A percentile compares a stretch with the other conserved stretches of the same genome.
Evolutionary conservation across 306 rosid species (phyloP).

Genomic region (Sindora glabra): DNA sequence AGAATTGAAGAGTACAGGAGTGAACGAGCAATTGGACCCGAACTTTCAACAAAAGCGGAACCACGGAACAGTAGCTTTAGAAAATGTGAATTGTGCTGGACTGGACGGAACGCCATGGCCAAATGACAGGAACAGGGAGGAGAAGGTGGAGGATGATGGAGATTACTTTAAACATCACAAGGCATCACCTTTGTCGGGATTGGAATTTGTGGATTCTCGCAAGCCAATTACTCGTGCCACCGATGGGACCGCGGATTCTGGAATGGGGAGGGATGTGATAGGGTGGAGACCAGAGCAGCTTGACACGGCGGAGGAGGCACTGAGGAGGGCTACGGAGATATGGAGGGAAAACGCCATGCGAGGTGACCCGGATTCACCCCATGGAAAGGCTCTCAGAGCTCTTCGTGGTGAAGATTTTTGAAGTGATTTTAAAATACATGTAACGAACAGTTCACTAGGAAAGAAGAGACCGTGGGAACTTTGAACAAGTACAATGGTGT

Average conservation of each 20-base stretch:
- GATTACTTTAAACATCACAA: slow-evolving; percentile 52
- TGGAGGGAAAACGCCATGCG: slow-evolving; percentile 52
- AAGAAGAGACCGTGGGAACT: too few relatives aligned
- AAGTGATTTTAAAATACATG: too few relatives aligned
- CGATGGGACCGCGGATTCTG: slow-evolving; percentile 31
- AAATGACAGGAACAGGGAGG: neutral
- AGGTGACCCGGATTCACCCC: slow-evolving; percentile 72
- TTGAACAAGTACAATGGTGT: too few relatives aligned
- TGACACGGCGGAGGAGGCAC: slow-evolving; percentile 69
- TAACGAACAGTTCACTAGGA: too few relatives aligned
- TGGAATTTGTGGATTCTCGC: slow-evolving; percentile 53
- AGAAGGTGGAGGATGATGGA: slow-evolving; percentile 21
- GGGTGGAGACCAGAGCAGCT: slow-evolving; percentile 82
- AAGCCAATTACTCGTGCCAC: slow-evolving; percentile 46
- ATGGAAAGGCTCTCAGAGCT: slow-evolving; percentile 52
- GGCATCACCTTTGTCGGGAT: slow-evolving; percentile 73
- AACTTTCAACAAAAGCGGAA: slow-evolving; percentile 41
- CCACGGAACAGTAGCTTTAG: neutral
- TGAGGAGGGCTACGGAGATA: slow-evolving; percentile 55
- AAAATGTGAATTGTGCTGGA: slow-evolving; percentile 49
- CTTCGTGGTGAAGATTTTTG: slow-evolving; percentile 59
- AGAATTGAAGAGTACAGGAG: slow-evolving; percentile 39
- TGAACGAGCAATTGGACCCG: slow-evolving; percentile 38
- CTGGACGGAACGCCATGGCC: slow-evolving; percentile 58
- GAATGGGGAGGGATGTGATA: slow-evolving; percentile 18